These are phyloP conservation scores for Skeletonema marinoi DNA, from an alignment of 108 stramenopile species.

Conservation along the genomic window DNA sequence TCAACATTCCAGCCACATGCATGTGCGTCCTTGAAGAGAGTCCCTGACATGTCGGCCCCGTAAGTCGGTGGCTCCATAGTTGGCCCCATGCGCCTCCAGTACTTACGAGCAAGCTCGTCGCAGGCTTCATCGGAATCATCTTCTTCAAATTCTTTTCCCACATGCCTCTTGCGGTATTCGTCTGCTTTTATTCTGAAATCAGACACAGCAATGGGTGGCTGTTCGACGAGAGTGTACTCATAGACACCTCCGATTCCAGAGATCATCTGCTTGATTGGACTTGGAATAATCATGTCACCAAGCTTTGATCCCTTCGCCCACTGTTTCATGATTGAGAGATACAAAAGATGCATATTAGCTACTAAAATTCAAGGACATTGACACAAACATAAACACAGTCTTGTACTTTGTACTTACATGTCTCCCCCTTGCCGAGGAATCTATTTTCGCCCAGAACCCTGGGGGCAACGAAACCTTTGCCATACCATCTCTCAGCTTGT, in stretches of 20 bases:
- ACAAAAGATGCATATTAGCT: not conserved
- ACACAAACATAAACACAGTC: not conserved
- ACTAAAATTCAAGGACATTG: not conserved
- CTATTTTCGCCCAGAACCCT: constrained; percentile 65
- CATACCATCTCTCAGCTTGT: constrained; percentile 61
- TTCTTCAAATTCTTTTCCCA: constrained; percentile 50
- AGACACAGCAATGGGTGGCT: constrained; percentile 54
- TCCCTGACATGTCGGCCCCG: constrained; percentile 95
- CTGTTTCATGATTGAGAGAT: constrained; percentile 9
- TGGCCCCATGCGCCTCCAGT: constrained; percentile 93
- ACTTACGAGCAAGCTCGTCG: constrained; percentile 81
- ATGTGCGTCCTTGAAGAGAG: constrained; percentile 82
- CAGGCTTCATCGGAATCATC: constrained; percentile 51
- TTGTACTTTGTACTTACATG: constrained; percentile 32
- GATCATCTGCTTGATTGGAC: constrained; percentile 78
- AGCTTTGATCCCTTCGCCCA: constrained; percentile 80
- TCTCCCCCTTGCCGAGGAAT: constrained; percentile 74
- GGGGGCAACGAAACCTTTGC: constrained; percentile 75
- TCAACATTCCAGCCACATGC: constrained; percentile 90
- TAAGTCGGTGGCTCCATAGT: constrained; percentile 90
- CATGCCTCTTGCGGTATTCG: constrained; percentile 67
- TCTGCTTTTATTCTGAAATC: constrained; percentile 83
- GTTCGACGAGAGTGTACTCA: constrained; percentile 79
- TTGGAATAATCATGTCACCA: constrained; percentile 69
- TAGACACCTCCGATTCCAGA: constrained; percentile 87